These are phyloP conservation scores for Pyrus hybrid DNA, from an alignment of 331 rosid species.

Conservation along the genomic window DNA sequence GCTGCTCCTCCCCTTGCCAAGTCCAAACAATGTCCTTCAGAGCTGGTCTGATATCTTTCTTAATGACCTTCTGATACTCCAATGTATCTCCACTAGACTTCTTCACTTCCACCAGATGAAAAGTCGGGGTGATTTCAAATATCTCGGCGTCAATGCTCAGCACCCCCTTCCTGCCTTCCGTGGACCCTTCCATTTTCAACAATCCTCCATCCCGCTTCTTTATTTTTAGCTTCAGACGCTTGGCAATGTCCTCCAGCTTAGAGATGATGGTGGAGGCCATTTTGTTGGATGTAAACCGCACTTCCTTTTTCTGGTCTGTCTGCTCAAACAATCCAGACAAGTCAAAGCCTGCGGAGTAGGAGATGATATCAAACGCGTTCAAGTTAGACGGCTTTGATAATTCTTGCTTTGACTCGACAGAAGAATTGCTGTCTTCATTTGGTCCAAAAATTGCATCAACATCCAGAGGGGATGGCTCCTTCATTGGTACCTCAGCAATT, in stretches of 20 bases:
- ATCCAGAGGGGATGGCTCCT: constrained; percentile 30
- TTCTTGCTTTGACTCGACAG: constrained; percentile 44
- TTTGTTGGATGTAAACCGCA: constrained; percentile 55
- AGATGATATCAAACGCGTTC: constrained; percentile 85
- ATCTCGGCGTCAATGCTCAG: constrained; percentile 71
- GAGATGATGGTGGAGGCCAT: constrained; percentile 56
- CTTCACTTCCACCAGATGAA: constrained; percentile 67
- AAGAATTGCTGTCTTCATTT: constrained; percentile 23
- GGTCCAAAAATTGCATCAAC: constrained; percentile 40
- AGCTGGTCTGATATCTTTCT: constrained; percentile 69
- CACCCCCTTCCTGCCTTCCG: constrained; percentile 68
- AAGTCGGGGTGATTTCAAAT: constrained; percentile 63
- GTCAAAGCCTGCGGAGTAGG: constrained; percentile 80
- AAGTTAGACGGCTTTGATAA: constrained; percentile 40
- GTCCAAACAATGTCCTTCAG: constrained; percentile 77
- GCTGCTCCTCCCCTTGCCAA: constrained; percentile 60
- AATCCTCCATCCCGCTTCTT: constrained; percentile 70
- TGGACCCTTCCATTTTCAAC: constrained; percentile 61
- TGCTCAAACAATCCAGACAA: constrained; percentile 78
- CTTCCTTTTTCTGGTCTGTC: constrained; percentile 43
- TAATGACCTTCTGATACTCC: constrained; percentile 61
- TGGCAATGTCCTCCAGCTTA: constrained; percentile 66
- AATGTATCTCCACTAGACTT: constrained; percentile 65
- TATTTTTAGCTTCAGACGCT: constrained; percentile 45
- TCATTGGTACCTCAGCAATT: constrained; percentile 9